Base-by-base conservation (phyloP, 73 alveolate genomes). In the Paramecium caudatum region DNA sequence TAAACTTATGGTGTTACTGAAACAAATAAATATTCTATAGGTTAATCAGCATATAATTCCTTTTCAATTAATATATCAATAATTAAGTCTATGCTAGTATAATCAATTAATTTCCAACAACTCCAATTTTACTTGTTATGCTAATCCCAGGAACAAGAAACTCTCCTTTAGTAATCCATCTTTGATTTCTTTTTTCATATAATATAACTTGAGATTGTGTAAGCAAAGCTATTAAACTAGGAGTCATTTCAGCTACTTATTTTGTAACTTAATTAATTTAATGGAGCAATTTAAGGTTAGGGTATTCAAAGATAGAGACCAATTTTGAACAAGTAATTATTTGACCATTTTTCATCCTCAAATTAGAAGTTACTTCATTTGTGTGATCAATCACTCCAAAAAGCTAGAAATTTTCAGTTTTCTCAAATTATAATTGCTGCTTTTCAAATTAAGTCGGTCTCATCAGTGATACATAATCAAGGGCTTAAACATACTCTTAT, bases 251-350 rank as follows among this genome's bases (percentile, higher is more conserved):
- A 41, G 21, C 69, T 6, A 74, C 47, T 21, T 74, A 39, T 74
- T 43, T 41, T 5, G 43, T 45, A 15, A 23, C 32, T 37, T 74
- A 5, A 41, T 74, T 74, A 74, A 41, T 74, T 4, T 61, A 61
- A 16, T 61, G 15, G 4, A 15, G 4, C 16, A 61, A 15, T 61
- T 61, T 61, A 5, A 61, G 45, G 21, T n/a, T 8, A 45, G 88
- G 88, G 43, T 74, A 74, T 25, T 74, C 88, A 74, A 74, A 74
- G 43, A 74, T 21, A 8, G 88, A 74, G 32, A 74, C 88, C 21
- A 74, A 13, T 45, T 25, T 41, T 1, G 69, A 19, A 43, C 88
- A 74, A 17, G 88, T 74, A 3, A 74, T 47, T 3, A 74, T 74
- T 39, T 37, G 15, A 2, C 88, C 88, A 74, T 43, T 74, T 43